Evolutionary conservation across 2,329 filamentous ascomycete species (phyloP).

Genomic region (Stachybotrys chlorohalonatus): DNA sequence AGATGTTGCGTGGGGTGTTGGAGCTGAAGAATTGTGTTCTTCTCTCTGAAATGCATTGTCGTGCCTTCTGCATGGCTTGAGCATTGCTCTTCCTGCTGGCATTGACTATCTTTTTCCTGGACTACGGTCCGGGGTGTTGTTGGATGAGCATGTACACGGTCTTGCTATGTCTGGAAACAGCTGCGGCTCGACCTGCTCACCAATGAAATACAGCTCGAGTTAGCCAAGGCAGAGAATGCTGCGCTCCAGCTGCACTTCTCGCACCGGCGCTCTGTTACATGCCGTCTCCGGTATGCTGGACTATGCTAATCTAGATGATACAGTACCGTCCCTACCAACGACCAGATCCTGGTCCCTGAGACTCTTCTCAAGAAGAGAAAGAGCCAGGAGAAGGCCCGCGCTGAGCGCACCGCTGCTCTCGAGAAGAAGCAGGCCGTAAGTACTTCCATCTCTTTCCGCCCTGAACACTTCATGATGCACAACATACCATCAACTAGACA

Average conservation of each 20-base stretch:
- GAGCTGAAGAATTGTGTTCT: conserved; percentile 58
- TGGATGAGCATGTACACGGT: conserved; percentile 48
- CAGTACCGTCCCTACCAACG: conserved; percentile 86
- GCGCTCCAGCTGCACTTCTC: conserved; percentile 88
- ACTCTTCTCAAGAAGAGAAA: conserved; percentile 99
- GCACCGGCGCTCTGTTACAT: conserved; percentile 67
- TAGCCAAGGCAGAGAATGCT: conserved; percentile 83
- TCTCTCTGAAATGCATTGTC: conserved; percentile 74
- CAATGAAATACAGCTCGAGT: conserved; percentile 80
- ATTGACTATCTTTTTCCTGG: conserved; percentile 28
- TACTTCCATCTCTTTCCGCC: conserved; percentile 26
- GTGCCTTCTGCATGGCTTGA: conserved; percentile 20
- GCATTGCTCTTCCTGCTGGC: conserved; percentile 13
- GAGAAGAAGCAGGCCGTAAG: conserved; percentile 89
- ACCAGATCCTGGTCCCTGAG: conserved; percentile 96
- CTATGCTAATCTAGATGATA: conserved; percentile 65
- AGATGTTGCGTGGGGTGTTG: conserved; percentile 65
- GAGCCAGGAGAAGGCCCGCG: conserved; percentile 98
- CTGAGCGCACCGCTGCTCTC: conserved; percentile 69
- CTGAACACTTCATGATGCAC: conserved; percentile 67
- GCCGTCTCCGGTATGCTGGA: conserved; percentile 49
- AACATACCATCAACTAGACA: conserved; percentile 90
- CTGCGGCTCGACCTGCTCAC: conserved; percentile 42
- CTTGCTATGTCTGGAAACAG: conserved; percentile 2
- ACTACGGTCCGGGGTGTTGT: conserved; percentile 59